Conservation (phyloP, 139 green algal species). For the Ulvella scutata region DNA sequence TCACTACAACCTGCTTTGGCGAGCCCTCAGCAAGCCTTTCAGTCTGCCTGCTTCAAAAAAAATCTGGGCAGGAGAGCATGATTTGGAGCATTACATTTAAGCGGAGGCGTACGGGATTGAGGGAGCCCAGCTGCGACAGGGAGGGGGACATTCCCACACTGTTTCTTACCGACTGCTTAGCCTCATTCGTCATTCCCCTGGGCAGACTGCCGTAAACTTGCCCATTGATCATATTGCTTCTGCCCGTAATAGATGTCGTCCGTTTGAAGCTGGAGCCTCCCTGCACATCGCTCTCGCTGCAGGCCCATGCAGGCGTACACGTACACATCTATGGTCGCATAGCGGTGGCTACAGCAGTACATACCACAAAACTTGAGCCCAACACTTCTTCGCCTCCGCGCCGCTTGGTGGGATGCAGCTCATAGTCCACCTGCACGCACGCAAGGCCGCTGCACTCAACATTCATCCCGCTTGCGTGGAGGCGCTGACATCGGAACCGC, state of each 20-base stretch:
- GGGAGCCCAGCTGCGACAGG: background rate
- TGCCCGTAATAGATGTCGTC: too few relatives aligned
- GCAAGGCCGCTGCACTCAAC: too few relatives aligned
- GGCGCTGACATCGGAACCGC: background rate
- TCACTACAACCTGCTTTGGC: background rate
- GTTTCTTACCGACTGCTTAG: background rate
- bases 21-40: background rate
- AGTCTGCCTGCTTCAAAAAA: too few relatives aligned
- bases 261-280: too few relatives aligned
- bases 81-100: background rate
- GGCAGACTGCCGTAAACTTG: slow-evolving; percentile 18
- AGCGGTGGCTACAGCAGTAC: too few relatives aligned
- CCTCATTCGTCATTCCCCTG: background rate
- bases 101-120: background rate
- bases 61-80: background rate
- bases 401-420: slow-evolving; percentile 41
- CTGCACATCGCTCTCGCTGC: slow-evolving; percentile 19
- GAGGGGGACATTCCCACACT: background rate
- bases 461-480: too few relatives aligned
- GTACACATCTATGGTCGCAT: too few relatives aligned
- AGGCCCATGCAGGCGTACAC: slow-evolving; percentile 17
- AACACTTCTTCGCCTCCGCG: slow-evolving; percentile 29
- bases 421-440: slow-evolving; percentile 46
- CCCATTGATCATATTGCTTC: too few relatives aligned
- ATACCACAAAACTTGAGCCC: slow-evolving; percentile 10